phyloP scores from a whole-genome alignment of 164 flowering plant genomes.

The Vitis rupestris region DNA sequence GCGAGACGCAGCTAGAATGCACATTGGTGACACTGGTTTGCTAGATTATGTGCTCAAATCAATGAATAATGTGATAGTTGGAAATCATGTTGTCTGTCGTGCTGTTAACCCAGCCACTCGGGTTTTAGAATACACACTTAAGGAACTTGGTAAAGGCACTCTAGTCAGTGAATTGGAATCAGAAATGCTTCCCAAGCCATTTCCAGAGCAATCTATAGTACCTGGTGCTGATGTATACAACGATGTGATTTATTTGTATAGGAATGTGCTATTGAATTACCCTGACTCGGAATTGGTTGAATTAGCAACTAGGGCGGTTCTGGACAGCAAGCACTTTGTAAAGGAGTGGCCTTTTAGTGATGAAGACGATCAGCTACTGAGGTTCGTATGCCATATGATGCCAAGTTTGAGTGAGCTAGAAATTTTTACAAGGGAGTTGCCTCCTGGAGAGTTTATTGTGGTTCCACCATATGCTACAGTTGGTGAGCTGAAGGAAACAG shows the following conservation, averaged over 20 bases:
- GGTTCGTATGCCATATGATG: slow-evolving; percentile 52
- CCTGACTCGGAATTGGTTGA: slow-evolving; percentile 29
- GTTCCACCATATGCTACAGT: slow-evolving; percentile 64
- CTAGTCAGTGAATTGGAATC: not conserved
- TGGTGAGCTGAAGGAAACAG: slow-evolving; percentile 57
- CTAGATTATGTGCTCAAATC: slow-evolving; percentile 84
- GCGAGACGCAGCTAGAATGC: slow-evolving; percentile 73
- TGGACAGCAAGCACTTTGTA: slow-evolving; percentile 67
- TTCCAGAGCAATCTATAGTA: not conserved
- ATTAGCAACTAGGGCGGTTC: slow-evolving; percentile 38
- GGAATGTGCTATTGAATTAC: slow-evolving; percentile 38
- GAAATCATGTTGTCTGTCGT: slow-evolving; percentile 54
- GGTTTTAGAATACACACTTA: slow-evolving; percentile 58
- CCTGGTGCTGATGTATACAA: slow-evolving; percentile 46
- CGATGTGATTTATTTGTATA: slow-evolving; percentile 52
- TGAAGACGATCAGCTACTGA: slow-evolving; percentile 46
- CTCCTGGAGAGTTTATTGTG: slow-evolving; percentile 52
- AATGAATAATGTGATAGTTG: slow-evolving; percentile 70
- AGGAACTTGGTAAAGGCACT: slow-evolving; percentile 25
- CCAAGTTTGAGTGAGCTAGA: slow-evolving; percentile 24
- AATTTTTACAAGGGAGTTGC: slow-evolving; percentile 6
- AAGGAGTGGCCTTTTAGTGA: slow-evolving; percentile 79
- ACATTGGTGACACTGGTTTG: slow-evolving; percentile 86
- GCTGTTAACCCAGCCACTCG: slow-evolving; percentile 49
- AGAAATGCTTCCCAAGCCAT: not conserved